Evolutionary conservation across 192 early-diverging fungal genomes (phyloP).

Genomic region (Mortierella alpina): DNA sequence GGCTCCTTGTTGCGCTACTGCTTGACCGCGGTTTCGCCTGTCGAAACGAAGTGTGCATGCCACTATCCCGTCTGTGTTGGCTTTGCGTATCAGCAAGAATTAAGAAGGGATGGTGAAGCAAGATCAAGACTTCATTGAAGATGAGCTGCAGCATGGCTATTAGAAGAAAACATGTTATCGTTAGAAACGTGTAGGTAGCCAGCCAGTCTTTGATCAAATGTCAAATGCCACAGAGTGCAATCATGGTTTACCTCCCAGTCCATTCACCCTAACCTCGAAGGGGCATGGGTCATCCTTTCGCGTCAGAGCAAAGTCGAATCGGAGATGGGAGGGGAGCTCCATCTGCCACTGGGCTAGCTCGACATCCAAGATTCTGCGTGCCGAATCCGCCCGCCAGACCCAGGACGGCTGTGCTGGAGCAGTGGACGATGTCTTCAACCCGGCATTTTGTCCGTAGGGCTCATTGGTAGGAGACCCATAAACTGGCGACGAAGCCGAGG

Average conservation of each 20-base stretch:
- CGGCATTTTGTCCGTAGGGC: neutral
- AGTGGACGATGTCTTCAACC: neutral
- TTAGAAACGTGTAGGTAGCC: neutral
- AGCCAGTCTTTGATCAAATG: neutral
- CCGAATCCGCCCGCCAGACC: constrained; percentile 46
- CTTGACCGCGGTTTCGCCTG: constrained; percentile 23
- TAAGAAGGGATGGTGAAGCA: constrained; percentile 48
- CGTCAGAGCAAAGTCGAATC: constrained; percentile 35
- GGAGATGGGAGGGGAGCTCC: constrained; percentile 34
- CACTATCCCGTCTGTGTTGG: constrained; percentile 6
- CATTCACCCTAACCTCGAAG: constrained; percentile 29
- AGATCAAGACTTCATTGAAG: constrained; percentile 49
- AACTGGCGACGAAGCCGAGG: neutral
- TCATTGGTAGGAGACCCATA: neutral
- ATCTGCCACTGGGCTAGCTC: constrained; percentile 49
- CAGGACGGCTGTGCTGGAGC: constrained; percentile 16
- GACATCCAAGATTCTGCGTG: constrained; percentile 43
- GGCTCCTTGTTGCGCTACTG: constrained; percentile 14
- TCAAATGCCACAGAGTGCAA: neutral
- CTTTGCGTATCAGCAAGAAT: constrained; percentile 29
- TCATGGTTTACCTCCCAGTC: constrained; percentile 27
- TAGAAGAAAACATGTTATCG: too few relatives aligned
- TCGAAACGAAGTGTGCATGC: neutral
- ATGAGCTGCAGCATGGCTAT: constrained; percentile 51
- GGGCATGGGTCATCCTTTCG: constrained; percentile 34